Conservation (phyloP, 805 yeast species). For the Myxozyma mucilagina region DNA sequence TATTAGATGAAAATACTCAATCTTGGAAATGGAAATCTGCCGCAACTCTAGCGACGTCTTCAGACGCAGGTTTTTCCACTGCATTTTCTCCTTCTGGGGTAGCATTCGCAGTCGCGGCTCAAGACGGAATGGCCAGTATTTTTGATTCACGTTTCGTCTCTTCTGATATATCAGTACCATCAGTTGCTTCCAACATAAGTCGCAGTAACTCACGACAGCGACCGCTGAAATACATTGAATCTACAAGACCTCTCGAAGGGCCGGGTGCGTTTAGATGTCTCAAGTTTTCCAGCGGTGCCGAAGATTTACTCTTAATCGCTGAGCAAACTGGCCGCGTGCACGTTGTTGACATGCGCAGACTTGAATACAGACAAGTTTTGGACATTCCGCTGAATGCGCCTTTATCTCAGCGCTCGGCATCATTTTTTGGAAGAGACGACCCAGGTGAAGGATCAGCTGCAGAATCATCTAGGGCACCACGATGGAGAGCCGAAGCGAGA, state of each 20-base stretch:
- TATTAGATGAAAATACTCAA: background rate
- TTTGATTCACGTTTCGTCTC: slow-evolving; percentile 70
- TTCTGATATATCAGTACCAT: slow-evolving; percentile 48
- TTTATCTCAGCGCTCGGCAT: background rate
- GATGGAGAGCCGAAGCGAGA: background rate
- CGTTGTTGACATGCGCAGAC: slow-evolving; percentile 73
- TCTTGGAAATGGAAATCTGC: slow-evolving; percentile 35
- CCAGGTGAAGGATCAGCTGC: background rate
- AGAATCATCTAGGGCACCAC: background rate
- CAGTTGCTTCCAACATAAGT: slow-evolving; percentile 39
- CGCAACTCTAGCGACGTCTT: slow-evolving; percentile 53
- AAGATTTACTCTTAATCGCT: slow-evolving; percentile 71
- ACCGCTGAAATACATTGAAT: slow-evolving; percentile 44
- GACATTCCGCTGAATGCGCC: slow-evolving; percentile 33
- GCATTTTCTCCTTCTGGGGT: slow-evolving; percentile 74
- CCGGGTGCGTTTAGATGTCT: slow-evolving; percentile 69
- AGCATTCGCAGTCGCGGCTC: slow-evolving; percentile 77
- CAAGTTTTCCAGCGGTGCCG: slow-evolving; percentile 64
- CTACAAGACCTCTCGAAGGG: slow-evolving; percentile 46
- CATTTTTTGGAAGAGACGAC: background rate
- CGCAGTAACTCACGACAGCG: background rate
- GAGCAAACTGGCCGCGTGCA: slow-evolving; percentile 90
- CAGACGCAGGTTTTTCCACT: slow-evolving; percentile 82
- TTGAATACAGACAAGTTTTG: slow-evolving; percentile 72
- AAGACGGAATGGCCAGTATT: slow-evolving; percentile 76